Evolutionary conservation across 2,329 filamentous ascomycete genomes (phyloP).

Genomic region (Pezicula radicicola): DNA sequence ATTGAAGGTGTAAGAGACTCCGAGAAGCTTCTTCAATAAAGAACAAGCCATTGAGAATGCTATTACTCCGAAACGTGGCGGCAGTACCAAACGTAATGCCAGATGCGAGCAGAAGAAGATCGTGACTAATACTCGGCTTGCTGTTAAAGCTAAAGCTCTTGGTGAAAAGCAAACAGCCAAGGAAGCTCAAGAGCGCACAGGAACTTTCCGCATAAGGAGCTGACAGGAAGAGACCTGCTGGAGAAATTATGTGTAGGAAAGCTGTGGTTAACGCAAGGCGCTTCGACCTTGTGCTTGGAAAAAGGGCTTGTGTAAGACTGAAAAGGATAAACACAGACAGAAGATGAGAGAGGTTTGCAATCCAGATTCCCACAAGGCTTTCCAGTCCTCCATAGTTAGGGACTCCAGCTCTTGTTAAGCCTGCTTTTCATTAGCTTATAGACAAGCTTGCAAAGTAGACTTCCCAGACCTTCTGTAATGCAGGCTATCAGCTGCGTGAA

Average conservation of each 20-base stretch:
- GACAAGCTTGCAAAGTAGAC: background rate
- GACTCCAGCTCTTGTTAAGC: conserved; percentile 23
- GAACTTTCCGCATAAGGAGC: conserved; percentile 80
- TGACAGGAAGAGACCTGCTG: conserved; percentile 85
- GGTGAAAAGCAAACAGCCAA: conserved; percentile 69
- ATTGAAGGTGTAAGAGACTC: conserved; percentile 37
- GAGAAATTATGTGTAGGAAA: conserved; percentile 76
- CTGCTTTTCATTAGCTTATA: conserved; percentile 8
- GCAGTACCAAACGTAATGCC: conserved; percentile 71
- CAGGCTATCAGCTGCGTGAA: conserved; percentile 39
- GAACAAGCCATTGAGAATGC: conserved; percentile 74
- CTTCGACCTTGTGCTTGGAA: conserved; percentile 34
- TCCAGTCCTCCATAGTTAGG: conserved; percentile 33
- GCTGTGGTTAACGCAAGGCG: conserved; percentile 67
- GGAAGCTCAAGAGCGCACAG: conserved; percentile 75
- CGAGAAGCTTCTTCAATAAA: conserved; percentile 60
- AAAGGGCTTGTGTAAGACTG: conserved; percentile 57
- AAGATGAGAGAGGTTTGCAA: conserved; percentile 76
- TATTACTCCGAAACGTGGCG: conserved; percentile 78
- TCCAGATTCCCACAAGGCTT: conserved; percentile 55
- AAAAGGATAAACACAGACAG: conserved; percentile 72
- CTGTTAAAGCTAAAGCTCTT: conserved; percentile 37
- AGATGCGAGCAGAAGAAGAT: conserved; percentile 54
- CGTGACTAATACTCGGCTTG: conserved; percentile 28
- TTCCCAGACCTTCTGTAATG: conserved; percentile 15